Base-by-base conservation (phyloP, 2,329 filamentous ascomycete species). In the Ophiostoma sp. region DNA sequence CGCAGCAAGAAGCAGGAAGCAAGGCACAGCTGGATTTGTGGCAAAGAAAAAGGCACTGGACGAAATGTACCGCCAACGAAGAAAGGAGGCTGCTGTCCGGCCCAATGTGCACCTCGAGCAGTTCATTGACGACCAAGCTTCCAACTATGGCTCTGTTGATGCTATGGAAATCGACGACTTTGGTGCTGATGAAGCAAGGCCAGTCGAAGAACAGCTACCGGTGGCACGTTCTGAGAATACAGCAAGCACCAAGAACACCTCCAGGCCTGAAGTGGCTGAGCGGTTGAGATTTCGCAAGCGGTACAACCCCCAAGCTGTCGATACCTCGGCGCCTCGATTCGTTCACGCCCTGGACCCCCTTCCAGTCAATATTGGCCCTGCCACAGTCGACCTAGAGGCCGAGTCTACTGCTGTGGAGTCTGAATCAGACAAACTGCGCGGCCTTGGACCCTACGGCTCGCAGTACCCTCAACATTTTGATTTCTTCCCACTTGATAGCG, bases 391-490 rank as follows among this genome's bases (percentile, higher is more conserved):
- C 9, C n/a, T 41, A 0, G 12, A 6, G 9, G 36, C 18, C 2
- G 44, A 66, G 4, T 9, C 72, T 7, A 45, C n/a, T 14, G 63
- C n/a, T 12, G 64, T 67, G 4, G 68, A 73, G 3, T 69, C 72
- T 65, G 71, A 72, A n/a, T 69, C 71, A 5, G 73, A 74, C 60
- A 84, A 81, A 70, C 74, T 89, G n/a, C 72, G 75, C 11, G 85
- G 86, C 0, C 76, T 89, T 7, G 85, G 83, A 0, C 84, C 85
- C 0, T 87, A 85, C 74, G 87, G 87, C 0, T 85, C 84, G 1
- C 80, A 81, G 38, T 89, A 89, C 74, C 84, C 85, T 0, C 81
- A 84, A 45, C 82, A 89, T 73, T 89, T 89, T 70, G 85, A 88
- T 63, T 76, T 85, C 4, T 87, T 87, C 67, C 86, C 86, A 18